phyloP scores from a whole-genome alignment of 305 asterid genomes.

The Salvia sclarea region DNA sequence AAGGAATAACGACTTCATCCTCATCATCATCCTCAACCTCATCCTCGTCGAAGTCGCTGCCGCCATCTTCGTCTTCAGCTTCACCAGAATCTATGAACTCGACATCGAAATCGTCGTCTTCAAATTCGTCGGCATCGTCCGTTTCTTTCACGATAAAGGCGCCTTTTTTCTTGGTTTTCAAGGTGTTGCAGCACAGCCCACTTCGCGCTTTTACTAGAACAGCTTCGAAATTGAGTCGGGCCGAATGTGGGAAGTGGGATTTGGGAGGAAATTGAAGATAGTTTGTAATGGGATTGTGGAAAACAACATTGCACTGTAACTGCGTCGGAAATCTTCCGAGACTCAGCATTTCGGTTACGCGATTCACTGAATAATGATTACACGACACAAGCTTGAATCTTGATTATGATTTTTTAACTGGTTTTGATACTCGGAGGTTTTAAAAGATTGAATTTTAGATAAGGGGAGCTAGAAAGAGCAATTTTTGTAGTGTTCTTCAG shows the following conservation, averaged over 20 bases:
- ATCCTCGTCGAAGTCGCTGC: slow-evolving; percentile 11
- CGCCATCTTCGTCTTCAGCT: slow-evolving; percentile 28
- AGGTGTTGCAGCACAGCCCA: slow-evolving; percentile 46
- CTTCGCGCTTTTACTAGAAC: slow-evolving; percentile 27
- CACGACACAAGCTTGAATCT: background rate
- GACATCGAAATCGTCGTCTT: slow-evolving; percentile 49
- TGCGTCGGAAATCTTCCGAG: slow-evolving; percentile 49
- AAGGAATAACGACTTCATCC: slow-evolving; percentile 54
- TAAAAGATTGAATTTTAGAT: slow-evolving; percentile 20
- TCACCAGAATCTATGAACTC: slow-evolving; percentile 34
- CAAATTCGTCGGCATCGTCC: slow-evolving; percentile 48
- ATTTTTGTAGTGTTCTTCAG: background rate
- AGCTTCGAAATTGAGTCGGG: slow-evolving; percentile 33
- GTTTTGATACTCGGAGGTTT: background rate
- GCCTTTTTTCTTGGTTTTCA: slow-evolving; percentile 38
- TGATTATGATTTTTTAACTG: background rate
- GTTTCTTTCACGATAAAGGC: slow-evolving; percentile 38
- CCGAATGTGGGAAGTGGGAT: slow-evolving; percentile 34
- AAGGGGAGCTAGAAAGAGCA: slow-evolving; percentile 10
- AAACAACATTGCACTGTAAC: slow-evolving; percentile 33
- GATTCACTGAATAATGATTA: background rate
- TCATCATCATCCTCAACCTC: too few species aligned
- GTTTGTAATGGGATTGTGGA: slow-evolving; percentile 38
- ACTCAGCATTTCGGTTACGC: slow-evolving; percentile 50
- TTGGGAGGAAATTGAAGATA: slow-evolving; percentile 37